A percentile compares a stretch with the other conserved stretches of the same genome.
These are phyloP conservation scores for Daldinia bambusicola DNA, from an alignment of 495 filamentous ascomycete species.

Conservation along the genomic window DNA sequence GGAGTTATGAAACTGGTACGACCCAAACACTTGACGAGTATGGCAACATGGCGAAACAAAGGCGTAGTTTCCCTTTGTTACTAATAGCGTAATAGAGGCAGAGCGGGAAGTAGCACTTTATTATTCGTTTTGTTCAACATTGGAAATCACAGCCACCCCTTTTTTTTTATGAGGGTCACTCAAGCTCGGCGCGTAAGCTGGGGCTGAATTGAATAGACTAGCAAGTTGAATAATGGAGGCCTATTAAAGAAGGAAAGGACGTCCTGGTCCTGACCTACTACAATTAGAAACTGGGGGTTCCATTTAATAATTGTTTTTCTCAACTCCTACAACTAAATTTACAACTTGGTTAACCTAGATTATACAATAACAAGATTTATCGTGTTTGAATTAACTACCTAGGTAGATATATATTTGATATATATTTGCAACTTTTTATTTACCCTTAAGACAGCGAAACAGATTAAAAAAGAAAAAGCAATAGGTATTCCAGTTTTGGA, in stretches of 20 bases:
- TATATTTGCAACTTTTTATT: not conserved
- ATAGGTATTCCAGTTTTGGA: not conserved
- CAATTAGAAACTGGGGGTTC: slow-evolving; percentile 1
- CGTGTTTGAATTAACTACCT: not conserved
- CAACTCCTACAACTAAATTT: slow-evolving; percentile 1
- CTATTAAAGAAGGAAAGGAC: slow-evolving; percentile 36
- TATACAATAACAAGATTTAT: no score
- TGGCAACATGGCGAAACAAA: slow-evolving; percentile 36
- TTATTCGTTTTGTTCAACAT: slow-evolving; percentile 6
- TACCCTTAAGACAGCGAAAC: slow-evolving; percentile 1
- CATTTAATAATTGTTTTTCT: slow-evolving; percentile 4
- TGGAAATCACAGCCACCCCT: slow-evolving; percentile 4
- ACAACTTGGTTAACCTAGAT: not conserved
- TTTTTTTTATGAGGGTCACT: slow-evolving; percentile 2
- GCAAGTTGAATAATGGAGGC: slow-evolving; percentile 34
- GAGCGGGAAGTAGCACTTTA: slow-evolving; percentile 6
- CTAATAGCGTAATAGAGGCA: not conserved
- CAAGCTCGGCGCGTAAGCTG: slow-evolving; percentile 36
- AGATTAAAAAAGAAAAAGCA: not conserved
- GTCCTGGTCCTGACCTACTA: no score
- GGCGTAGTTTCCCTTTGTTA: slow-evolving; percentile 13
- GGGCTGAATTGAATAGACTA: slow-evolving; percentile 34
- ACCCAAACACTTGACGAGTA: slow-evolving; percentile 8
- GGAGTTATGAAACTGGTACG: slow-evolving; percentile 33
- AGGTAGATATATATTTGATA: not conserved